A percentile compares a stretch with the other conserved stretches of the same genome.
phyloP scores from a whole-genome alignment of 2,329 filamentous ascomycete species.

The Ceratocystis harringtonii region DNA sequence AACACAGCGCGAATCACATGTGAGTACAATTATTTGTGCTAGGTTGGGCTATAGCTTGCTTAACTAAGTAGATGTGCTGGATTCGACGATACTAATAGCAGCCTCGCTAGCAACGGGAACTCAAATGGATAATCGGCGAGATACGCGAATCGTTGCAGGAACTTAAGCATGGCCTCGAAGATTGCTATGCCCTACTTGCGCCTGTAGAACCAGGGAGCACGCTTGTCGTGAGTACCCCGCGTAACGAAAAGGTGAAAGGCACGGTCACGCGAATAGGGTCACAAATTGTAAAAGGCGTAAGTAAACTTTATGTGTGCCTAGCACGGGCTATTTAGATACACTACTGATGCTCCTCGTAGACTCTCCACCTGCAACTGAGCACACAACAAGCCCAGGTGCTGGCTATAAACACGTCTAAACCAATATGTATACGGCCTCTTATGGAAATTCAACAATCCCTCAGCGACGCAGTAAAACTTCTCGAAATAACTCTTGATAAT shows the following conservation, averaged over 20 bases:
- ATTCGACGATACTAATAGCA: conserved; percentile 3
- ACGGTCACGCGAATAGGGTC: conserved; percentile 81
- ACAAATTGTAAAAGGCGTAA: conserved; percentile 77
- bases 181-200: conserved; percentile 75
- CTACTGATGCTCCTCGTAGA: conserved; percentile 30
- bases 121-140: conserved; percentile 39
- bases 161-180: conserved; percentile 56
- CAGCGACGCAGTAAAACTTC: conserved; percentile 68
- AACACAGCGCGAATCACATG: conserved; percentile 36
- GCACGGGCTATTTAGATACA: neutral
- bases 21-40: conserved; percentile 23
- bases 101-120: conserved; percentile 33
- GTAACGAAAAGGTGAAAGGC: conserved; percentile 83
- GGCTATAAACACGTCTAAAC: conserved; percentile 32
- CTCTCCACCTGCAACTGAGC: conserved; percentile 60
- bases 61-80: neutral
- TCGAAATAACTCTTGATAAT: conserved; percentile 56
- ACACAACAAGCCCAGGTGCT: conserved; percentile 44
- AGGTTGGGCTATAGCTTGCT: neutral
- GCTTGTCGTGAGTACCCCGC: conserved; percentile 70
- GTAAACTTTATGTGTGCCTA: conserved; percentile 24
- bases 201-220: conserved; percentile 77
- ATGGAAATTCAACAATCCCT: conserved; percentile 60
- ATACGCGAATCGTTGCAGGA: conserved; percentile 34
- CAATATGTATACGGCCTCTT: conserved; percentile 52